Evolutionary conservation across 2,329 filamentous ascomycete genomes (phyloP).

Genomic region (Sarocladium brachiariae): DNA sequence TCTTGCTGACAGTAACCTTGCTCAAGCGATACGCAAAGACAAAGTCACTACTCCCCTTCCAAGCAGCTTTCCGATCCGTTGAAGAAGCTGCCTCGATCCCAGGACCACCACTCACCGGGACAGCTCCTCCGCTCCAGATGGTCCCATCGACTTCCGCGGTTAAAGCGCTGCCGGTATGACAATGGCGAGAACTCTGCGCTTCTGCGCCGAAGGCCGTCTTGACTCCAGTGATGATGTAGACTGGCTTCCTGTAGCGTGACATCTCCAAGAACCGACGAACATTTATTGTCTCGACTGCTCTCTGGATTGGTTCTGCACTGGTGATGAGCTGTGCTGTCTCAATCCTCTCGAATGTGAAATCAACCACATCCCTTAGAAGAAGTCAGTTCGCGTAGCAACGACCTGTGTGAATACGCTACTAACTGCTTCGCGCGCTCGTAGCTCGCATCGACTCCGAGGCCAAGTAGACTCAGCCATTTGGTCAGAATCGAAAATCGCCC

Average conservation of each 20-base stretch:
- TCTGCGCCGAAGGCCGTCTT: conserved; percentile 10
- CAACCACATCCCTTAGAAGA: not conserved
- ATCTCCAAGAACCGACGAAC: conserved; percentile 5
- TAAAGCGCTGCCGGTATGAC: not conserved
- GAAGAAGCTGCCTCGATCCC: not conserved
- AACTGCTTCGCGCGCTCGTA: no score
- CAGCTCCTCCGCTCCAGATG: not conserved
- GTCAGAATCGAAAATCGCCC: conserved; percentile 10
- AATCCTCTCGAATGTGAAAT: not conserved
- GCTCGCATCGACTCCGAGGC: not conserved
- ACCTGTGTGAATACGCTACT: no score
- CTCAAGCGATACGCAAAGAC: conserved; percentile 12
- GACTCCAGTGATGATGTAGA: conserved; percentile 12
- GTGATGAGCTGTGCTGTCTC: not conserved
- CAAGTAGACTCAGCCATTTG: conserved; percentile 9
- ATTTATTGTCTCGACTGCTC: not conserved
- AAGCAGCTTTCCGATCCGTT: not conserved
- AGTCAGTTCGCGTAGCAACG: not conserved
- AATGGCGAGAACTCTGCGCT: not conserved
- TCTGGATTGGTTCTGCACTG: not conserved
- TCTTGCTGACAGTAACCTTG: not conserved
- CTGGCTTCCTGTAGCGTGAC: conserved; percentile 11
- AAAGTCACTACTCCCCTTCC: conserved; percentile 10
- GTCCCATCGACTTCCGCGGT: not conserved
- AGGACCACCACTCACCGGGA: not conserved